phyloP scores from a whole-genome alignment of 75 land plant genomes.

The Cryptomeria japonica region DNA sequence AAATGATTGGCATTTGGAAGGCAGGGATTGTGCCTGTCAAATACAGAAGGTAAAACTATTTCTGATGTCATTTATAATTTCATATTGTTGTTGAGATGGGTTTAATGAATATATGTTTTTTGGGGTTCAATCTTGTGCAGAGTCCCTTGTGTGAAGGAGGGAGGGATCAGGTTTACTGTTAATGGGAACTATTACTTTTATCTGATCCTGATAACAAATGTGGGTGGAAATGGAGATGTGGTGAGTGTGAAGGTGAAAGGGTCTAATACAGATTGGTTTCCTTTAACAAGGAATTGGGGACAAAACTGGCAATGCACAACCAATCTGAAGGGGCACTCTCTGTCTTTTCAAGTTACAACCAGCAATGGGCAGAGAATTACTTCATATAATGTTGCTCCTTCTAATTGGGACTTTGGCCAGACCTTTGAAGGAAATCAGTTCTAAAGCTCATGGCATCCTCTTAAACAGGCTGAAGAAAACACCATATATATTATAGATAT shows the following conservation, averaged over 20 bases:
- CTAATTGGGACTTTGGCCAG: constrained; percentile 40
- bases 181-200: constrained; percentile 33
- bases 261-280: constrained; percentile 27
- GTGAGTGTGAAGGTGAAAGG: constrained; percentile 30
- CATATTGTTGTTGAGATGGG: neutral
- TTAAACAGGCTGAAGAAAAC: neutral
- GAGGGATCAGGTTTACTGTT: constrained; percentile 31
- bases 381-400: constrained; percentile 25
- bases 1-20: constrained; percentile 40
- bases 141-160: constrained; percentile 26
- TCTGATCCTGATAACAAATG: constrained; percentile 32
- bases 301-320: constrained; percentile 31
- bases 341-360: constrained; percentile 33
- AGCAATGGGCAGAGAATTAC: constrained; percentile 21
- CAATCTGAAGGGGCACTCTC: constrained; percentile 22
- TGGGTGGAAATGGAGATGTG: constrained; percentile 45
- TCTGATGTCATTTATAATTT: neutral
- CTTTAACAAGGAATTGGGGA: constrained; percentile 39
- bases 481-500: neutral
- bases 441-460: neutral
- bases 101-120: neutral
- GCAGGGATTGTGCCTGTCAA: constrained; percentile 45
- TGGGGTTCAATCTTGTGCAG: neutral
- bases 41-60: constrained; percentile 29
- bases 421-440: constrained; percentile 28